These are phyloP conservation scores for Trypethelium eluteriae DNA, from an alignment of 495 filamentous ascomycete genomes.

Conservation along the genomic window DNA sequence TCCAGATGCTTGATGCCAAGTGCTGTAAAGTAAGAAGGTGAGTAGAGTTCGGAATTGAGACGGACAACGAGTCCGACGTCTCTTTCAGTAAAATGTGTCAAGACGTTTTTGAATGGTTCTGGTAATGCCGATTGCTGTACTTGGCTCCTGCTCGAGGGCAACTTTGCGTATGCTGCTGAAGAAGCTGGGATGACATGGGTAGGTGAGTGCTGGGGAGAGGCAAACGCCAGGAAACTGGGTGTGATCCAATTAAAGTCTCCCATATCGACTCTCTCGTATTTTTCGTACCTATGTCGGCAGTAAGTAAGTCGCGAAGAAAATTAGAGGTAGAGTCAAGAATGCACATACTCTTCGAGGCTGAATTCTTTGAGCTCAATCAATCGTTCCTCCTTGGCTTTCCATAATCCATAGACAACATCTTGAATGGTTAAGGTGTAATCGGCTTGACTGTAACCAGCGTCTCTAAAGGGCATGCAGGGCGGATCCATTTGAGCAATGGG, in stretches of 20 bases:
- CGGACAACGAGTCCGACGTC: slow-evolving; percentile 90
- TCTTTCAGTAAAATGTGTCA: slow-evolving; percentile 75
- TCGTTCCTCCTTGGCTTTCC: slow-evolving; percentile 93
- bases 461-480: slow-evolving; percentile 95
- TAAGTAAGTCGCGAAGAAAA: not conserved
- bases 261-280: slow-evolving; percentile 90
- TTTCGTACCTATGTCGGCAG: slow-evolving; percentile 60
- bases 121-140: slow-evolving; percentile 60
- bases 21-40: slow-evolving; percentile 86
- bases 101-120: slow-evolving; percentile 85
- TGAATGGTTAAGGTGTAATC: slow-evolving; percentile 92
- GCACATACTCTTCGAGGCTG: slow-evolving; percentile 77
- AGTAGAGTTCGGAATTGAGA: slow-evolving; percentile 92
- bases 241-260: slow-evolving; percentile 99
- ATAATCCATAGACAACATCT: slow-evolving; percentile 96
- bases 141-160: slow-evolving; percentile 61
- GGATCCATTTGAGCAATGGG: slow-evolving; percentile 94
- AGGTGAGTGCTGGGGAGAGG: slow-evolving; percentile 80
- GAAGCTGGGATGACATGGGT: slow-evolving; percentile 58
- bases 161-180: slow-evolving; percentile 60
- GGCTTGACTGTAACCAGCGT: slow-evolving; percentile 96
- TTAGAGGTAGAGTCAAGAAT: not conserved
- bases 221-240: slow-evolving; percentile 89
- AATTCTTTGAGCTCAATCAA: slow-evolving; percentile 83
- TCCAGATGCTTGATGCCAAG: slow-evolving; percentile 92